Conservation (phyloP, 257 asterid genomes). For the Phtheirospermum japonicum region DNA sequence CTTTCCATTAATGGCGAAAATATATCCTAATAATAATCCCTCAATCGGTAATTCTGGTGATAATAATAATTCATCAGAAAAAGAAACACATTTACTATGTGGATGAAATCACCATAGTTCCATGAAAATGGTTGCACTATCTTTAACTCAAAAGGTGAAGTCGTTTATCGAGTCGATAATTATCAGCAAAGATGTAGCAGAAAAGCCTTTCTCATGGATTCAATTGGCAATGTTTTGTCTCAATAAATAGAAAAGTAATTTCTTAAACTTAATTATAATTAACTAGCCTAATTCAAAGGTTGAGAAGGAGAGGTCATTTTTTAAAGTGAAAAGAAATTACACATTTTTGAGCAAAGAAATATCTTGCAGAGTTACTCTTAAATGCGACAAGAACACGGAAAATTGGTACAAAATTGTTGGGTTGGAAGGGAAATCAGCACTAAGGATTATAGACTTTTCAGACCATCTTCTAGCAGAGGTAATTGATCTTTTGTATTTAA, state of each 20-base stretch:
- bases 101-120: constrained; percentile 85
- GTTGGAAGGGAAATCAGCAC: constrained; percentile 45
- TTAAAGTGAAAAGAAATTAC: constrained; percentile 46
- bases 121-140: constrained; percentile 83
- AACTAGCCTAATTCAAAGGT: neutral
- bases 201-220: constrained; percentile 69
- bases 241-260: constrained; percentile 67
- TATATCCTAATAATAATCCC: constrained; percentile 44
- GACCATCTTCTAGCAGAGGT: constrained; percentile 70
- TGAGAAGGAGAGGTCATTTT: constrained; percentile 39
- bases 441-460: constrained; percentile 43
- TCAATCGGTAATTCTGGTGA: no score
- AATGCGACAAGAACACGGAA: constrained; percentile 28
- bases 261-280: neutral
- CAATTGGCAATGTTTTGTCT: constrained; percentile 58
- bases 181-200: constrained; percentile 55
- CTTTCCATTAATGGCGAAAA: constrained; percentile 48
- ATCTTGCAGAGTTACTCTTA: constrained; percentile 40
- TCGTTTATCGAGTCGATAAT: constrained; percentile 71
- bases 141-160: constrained; percentile 59
- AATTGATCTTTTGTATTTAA: no score
- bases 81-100: constrained; percentile 59
- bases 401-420: constrained; percentile 40
- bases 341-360: constrained; percentile 31
- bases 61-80: constrained; percentile 30